These are phyloP conservation scores for Phytophthora lateralis DNA, from an alignment of 352 stramenopile genomes.

Conservation along the genomic window DNA sequence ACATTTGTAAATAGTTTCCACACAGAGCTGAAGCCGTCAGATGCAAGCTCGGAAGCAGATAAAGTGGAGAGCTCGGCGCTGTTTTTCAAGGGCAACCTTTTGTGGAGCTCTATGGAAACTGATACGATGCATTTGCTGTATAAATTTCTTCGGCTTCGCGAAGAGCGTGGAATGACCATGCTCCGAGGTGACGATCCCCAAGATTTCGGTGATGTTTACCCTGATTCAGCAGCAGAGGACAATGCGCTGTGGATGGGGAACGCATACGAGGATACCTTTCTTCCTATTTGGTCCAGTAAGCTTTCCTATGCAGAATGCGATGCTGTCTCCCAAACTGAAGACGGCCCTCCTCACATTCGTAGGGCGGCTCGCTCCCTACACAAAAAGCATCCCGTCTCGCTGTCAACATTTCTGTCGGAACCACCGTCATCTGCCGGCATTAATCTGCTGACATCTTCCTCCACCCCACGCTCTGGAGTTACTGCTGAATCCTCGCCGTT, in stretches of 20 bases:
- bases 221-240: background rate
- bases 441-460: slow-evolving; percentile 10
- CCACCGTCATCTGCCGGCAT: slow-evolving; percentile 4
- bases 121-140: slow-evolving; percentile 44
- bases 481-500: slow-evolving; percentile 17
- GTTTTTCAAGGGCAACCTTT: slow-evolving; percentile 61
- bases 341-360: slow-evolving; percentile 33
- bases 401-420: slow-evolving; percentile 47
- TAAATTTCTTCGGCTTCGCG: slow-evolving; percentile 54
- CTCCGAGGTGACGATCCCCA: slow-evolving; percentile 10
- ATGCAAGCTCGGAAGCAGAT: slow-evolving; percentile 3
- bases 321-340: slow-evolving; percentile 32
- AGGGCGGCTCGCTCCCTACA: slow-evolving; percentile 49
- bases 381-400: slow-evolving; percentile 49
- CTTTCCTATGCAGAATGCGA: slow-evolving; percentile 64
- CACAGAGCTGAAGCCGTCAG: slow-evolving; percentile 21
- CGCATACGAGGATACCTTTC: slow-evolving; percentile 66
- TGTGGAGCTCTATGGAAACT: slow-evolving; percentile 54
- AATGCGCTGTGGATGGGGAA: slow-evolving; percentile 49
- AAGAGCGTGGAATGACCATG: slow-evolving; percentile 61
- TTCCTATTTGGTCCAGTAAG: slow-evolving; percentile 69
- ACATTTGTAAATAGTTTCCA: slow-evolving; percentile 56
- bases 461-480: slow-evolving; percentile 12
- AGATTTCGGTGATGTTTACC: background rate
- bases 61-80: slow-evolving; percentile 32